Evolutionary conservation across 495 filamentous ascomycete genomes (phyloP), one percentile per base, ranked within the genome.

Genomic region (Podospora comata): DNA sequence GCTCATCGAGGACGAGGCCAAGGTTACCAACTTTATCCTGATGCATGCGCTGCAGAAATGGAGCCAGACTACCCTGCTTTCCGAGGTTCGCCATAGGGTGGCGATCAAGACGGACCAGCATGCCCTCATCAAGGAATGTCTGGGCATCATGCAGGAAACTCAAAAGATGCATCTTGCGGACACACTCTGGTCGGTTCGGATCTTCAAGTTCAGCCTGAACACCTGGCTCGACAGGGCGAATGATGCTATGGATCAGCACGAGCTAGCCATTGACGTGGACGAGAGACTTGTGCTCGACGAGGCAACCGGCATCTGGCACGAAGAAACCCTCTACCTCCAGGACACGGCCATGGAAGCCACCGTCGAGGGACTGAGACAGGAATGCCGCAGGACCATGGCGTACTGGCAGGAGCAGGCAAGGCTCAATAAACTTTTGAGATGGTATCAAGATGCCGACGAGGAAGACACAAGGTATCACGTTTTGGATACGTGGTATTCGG

Each of bases 1-100:
- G 64, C 93, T 91, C 15, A 83, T 85, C 11, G 85, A 90, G 61
- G 91, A 93, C 72, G 88, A 91, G 67, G 70, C 89, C 53, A 93
- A 93, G 76, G 87, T 90, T 9, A 86, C 86, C 44, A 85, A 87
- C 23, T 90, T 90, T 66, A 80, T 86, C 16, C 70, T 90, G 5
- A 81, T 80, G 55, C 85, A 87, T 27, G 64, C 63, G 3, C 68
- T 78, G 13, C 70, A 78, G 55, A 71, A 58, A 67, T 78, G 76
- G 76, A 65, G 55, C 32, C 69, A 74, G 55, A 67, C 67, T 32
- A 57, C 70, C 0, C 72, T 78, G 3, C 67, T 74, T 60, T 71
- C 73, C 57, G 73, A 78, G 18, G 73, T 78, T 4, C 75, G 76
- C 32, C 26, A 67, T 11, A 53, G 61, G 28, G 76, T 76, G 13